A percentile compares a stretch with the other conserved stretches of the same genome.
Conservation (phyloP, 2,329 filamentous ascomycete species). For the Volutella citrinella region DNA sequence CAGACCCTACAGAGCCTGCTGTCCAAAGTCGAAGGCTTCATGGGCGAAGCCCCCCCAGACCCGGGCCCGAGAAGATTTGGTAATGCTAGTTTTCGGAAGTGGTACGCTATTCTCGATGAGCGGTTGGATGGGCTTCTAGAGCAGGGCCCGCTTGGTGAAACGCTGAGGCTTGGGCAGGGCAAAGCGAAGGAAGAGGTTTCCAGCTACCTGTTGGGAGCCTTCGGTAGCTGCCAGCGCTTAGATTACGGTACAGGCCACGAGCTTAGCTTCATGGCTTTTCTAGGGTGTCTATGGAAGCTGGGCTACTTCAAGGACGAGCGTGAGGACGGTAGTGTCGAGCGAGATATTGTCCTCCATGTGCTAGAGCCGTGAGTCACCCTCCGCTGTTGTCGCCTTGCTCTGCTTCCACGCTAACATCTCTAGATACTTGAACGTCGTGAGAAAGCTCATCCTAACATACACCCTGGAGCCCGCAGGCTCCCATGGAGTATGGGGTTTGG, state of each 20-base stretch:
- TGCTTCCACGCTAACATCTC: not conserved
- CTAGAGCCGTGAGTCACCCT: constrained; percentile 69
- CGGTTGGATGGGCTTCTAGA: constrained; percentile 41
- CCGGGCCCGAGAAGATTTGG: constrained; percentile 86
- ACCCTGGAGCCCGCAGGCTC: constrained; percentile 93
- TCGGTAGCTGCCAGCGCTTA: constrained; percentile 83
- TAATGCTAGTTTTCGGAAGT: constrained; percentile 84
- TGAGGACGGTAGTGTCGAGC: constrained; percentile 59
- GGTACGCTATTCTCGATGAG: constrained; percentile 69
- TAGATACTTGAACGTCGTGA: constrained; percentile 77
- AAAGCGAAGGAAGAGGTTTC: constrained; percentile 65
- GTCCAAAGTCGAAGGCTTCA: constrained; percentile 58
- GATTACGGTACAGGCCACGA: constrained; percentile 98
- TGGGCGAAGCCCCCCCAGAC: constrained; percentile 79
- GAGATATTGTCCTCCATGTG: constrained; percentile 76
- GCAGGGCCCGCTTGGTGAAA: constrained; percentile 27
- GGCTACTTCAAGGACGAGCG: constrained; percentile 66
- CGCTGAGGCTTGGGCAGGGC: constrained; percentile 29
- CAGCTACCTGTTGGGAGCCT: constrained; percentile 78
- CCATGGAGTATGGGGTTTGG: constrained; percentile 97
- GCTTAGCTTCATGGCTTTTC: constrained; percentile 87
- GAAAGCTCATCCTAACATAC: constrained; percentile 83
- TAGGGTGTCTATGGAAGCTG: constrained; percentile 89
- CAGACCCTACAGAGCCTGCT: constrained; percentile 65
- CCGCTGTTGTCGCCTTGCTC: no score